Conservation (phyloP, 441 rosid species). For the Aquilaria agallochum region DNA sequence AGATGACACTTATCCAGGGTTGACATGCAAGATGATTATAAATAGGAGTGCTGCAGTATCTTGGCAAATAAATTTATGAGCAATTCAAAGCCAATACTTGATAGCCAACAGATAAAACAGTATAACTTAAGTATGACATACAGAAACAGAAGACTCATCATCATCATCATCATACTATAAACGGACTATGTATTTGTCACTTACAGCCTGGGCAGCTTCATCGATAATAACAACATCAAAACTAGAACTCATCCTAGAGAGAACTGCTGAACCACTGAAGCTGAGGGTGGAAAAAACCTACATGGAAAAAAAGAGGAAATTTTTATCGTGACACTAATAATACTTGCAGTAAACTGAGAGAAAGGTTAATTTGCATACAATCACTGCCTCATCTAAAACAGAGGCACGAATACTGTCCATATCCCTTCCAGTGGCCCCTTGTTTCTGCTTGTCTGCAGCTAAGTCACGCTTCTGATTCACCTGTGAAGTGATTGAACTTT, state of each 20-base stretch:
- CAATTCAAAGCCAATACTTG: not conserved
- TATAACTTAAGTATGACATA: not conserved
- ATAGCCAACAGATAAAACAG: not conserved
- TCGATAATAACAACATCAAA: slow-evolving; percentile 97
- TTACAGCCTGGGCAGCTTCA: slow-evolving; percentile 99
- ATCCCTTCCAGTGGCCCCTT: slow-evolving; percentile 67
- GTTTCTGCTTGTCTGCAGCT: slow-evolving; percentile 65
- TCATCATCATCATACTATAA: not conserved
- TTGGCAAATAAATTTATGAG: not conserved
- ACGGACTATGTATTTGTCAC: slow-evolving; percentile 13
- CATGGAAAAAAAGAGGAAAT: slow-evolving; percentile 12
- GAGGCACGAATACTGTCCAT: slow-evolving; percentile 68
- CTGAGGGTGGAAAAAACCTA: slow-evolving; percentile 95
- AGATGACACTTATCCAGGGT: not conserved
- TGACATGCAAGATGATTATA: slow-evolving; percentile 5
- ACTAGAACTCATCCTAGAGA: slow-evolving; percentile 61
- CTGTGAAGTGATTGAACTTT: slow-evolving; percentile 33
- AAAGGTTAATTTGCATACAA: slow-evolving; percentile 45
- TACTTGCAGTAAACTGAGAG: not conserved
- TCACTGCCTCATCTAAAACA: slow-evolving; percentile 82
- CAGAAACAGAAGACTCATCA: slow-evolving; percentile 2
- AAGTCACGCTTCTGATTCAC: slow-evolving; percentile 71
- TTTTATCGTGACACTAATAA: slow-evolving; percentile 2
- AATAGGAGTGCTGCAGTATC: slow-evolving; percentile 3
- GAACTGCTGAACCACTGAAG: slow-evolving; percentile 84